Evolutionary conservation across 257 asterid genomes (phyloP).

Genomic region (Scutellaria baicalensis): DNA sequence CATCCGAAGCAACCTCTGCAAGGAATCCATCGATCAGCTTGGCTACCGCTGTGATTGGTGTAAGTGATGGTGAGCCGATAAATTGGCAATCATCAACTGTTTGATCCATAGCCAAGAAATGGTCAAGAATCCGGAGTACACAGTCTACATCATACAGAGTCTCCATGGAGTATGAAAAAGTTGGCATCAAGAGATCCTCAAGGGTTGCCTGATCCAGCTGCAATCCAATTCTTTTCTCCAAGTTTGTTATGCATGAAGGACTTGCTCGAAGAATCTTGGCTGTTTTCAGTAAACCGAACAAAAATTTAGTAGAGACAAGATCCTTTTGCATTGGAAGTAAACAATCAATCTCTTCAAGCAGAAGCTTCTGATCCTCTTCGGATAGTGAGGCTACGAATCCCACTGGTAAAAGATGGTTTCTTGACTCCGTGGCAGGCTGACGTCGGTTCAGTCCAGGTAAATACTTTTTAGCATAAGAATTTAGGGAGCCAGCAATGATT

Average conservation of each 20-base stretch:
- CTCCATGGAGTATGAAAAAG: conserved; percentile 78
- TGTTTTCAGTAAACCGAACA: conserved; percentile 77
- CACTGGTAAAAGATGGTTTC: conserved; percentile 37
- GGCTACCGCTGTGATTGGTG: conserved; percentile 89
- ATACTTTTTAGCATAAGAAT: conserved; percentile 61
- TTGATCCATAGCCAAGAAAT: conserved; percentile 79
- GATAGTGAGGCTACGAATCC: conserved; percentile 32
- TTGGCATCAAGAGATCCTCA: conserved; percentile 95
- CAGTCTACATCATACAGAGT: conserved; percentile 91
- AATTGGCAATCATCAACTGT: conserved; percentile 59
- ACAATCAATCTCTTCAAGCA: conserved; percentile 72
- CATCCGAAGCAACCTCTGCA: conserved; percentile 95
- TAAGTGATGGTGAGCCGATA: conserved; percentile 80
- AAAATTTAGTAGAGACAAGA: conserved; percentile 56
- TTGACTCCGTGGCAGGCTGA: conserved; percentile 41
- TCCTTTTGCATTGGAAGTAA: conserved; percentile 85
- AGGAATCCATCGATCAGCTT: conserved; percentile 87
- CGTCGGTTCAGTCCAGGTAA: conserved; percentile 81
- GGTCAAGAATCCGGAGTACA: conserved; percentile 70
- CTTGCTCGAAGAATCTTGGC: conserved; percentile 75
- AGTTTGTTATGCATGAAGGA: conserved; percentile 46
- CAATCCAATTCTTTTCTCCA: conserved; percentile 82
- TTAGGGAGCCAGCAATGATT: conserved; percentile 67
- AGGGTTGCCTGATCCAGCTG: conserved; percentile 94
- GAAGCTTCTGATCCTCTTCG: conserved; percentile 77